Conservation (phyloP, 2,329 filamentous ascomycete genomes). For the Colletotrichum australisinense region DNA sequence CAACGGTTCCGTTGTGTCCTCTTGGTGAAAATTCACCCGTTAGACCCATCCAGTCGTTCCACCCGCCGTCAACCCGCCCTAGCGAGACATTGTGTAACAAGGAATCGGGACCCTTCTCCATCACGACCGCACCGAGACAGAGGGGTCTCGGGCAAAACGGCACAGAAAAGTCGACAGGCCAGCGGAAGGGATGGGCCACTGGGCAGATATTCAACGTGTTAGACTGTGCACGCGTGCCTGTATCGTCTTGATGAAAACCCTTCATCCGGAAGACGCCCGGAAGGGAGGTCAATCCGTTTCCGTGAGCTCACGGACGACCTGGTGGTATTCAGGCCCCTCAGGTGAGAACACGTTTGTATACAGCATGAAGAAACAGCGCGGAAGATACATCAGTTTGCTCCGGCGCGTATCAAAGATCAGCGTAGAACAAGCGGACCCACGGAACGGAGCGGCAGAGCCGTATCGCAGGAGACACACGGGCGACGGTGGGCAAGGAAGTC, state of each 20-base stretch:
- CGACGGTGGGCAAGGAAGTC: background rate
- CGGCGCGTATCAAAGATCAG: constrained; percentile 27
- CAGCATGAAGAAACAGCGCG: background rate
- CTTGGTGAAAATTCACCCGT: background rate
- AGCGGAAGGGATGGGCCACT: no score
- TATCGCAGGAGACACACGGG: background rate
- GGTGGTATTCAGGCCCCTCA: background rate
- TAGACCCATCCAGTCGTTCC: background rate
- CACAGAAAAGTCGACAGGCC: background rate
- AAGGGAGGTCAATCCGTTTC: background rate
- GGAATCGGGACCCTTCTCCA: background rate
- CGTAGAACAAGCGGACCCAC: constrained; percentile 1
- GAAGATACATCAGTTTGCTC: background rate
- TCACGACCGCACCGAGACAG: background rate
- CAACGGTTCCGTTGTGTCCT: background rate
- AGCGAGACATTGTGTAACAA: background rate
- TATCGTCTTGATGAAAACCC: background rate
- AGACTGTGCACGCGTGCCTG: no score
- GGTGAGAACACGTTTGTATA: background rate
- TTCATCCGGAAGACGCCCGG: background rate
- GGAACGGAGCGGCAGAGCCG: constrained; percentile 24
- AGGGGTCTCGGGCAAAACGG: background rate
- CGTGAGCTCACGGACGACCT: background rate
- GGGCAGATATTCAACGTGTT: no score
- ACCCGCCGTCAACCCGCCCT: background rate